Percentiles rank a stretch among this genome's conserved stretches.
phyloP scores from a whole-genome alignment of 441 rosid species.

The Arabidopsis lyrata region DNA sequence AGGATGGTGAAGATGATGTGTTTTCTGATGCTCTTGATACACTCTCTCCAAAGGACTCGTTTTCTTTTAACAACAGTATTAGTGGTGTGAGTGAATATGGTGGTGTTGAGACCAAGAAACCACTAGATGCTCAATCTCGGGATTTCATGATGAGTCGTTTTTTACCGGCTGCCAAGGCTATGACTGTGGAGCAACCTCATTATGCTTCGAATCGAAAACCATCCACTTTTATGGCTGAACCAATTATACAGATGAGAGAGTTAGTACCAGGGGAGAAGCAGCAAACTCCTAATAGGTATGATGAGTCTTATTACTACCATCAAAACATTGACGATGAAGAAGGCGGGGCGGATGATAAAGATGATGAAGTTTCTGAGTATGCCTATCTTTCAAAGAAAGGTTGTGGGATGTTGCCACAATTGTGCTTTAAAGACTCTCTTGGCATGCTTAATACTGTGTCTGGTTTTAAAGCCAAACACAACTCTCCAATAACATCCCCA shows the following conservation, averaged over 20 bases:
- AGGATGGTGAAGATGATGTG: constrained; percentile 50
- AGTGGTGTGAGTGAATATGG: constrained; percentile 53
- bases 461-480: constrained; percentile 58
- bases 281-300: constrained; percentile 33
- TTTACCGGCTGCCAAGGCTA: constrained; percentile 97
- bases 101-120: constrained; percentile 47
- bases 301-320: constrained; percentile 42
- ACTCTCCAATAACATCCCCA: constrained; percentile 30
- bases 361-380: constrained; percentile 49
- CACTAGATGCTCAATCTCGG: constrained; percentile 56
- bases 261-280: constrained; percentile 53
- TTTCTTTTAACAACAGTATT: constrained; percentile 64
- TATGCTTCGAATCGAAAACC: constrained; percentile 70
- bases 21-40: constrained; percentile 76
- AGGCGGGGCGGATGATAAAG: constrained; percentile 47
- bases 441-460: constrained; percentile 68
- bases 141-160: constrained; percentile 95
- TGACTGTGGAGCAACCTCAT: constrained; percentile 75
- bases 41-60: constrained; percentile 52
- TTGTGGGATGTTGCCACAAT: constrained; percentile 78
- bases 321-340: constrained; percentile 56
- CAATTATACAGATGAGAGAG: constrained; percentile 51
- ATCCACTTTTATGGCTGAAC: constrained; percentile 48
- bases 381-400: constrained; percentile 61
- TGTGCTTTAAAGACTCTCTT: constrained; percentile 72